Base-by-base conservation (phyloP, 116 monocot genomes). In the Iris pallida region DNA sequence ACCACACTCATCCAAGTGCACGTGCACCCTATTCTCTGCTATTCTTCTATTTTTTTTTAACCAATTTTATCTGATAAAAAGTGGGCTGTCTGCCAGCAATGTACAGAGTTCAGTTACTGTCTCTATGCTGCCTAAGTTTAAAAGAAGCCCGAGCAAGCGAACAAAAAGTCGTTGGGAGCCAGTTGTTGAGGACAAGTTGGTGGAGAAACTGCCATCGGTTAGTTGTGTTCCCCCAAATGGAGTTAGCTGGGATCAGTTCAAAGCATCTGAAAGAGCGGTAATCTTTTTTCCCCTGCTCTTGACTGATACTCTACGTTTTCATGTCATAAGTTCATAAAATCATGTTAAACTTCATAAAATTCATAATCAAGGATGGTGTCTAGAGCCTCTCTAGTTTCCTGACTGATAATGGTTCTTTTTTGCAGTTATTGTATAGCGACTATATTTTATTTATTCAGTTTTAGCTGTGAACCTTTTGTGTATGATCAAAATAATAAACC, bases 111-210 rank as follows among this genome's bases (percentile, higher is more conserved):
- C 82, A 51, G 60, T 59, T 66, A 41, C 67, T 16, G 51, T 68
- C 49, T 70, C 78, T 20, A 51, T 66, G 51, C 70, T 83, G 64
- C 16, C 75, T 14, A 86, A 69, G 53, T 57, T 53, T 69, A 89
- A 61, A 72, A 76, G 79, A 14, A 89, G 77, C 57, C 82, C 86
- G 55, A 75, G 58, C 52, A 84, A 78, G 20, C 90, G 94, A 13
- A 61, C 30, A 45, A 97, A 97, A 87, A 97, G 97, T 83, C 73
- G 97, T 18, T 97, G 97, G 97, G 97, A 97, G 65, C 92, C 97
- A 57, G 55, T 90, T 70, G 73, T 76, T 12, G 97, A 95, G 47
- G 91, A 97, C 54, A 83, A 77, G 41, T 42, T 78, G 57, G 70
- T 45, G 17, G 79, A 82, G 68, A 85, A 78, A 64, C 16, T 53